These are phyloP conservation scores for Phytophthora parvispora DNA, from an alignment of 352 stramenopile species.

Conservation along the genomic window DNA sequence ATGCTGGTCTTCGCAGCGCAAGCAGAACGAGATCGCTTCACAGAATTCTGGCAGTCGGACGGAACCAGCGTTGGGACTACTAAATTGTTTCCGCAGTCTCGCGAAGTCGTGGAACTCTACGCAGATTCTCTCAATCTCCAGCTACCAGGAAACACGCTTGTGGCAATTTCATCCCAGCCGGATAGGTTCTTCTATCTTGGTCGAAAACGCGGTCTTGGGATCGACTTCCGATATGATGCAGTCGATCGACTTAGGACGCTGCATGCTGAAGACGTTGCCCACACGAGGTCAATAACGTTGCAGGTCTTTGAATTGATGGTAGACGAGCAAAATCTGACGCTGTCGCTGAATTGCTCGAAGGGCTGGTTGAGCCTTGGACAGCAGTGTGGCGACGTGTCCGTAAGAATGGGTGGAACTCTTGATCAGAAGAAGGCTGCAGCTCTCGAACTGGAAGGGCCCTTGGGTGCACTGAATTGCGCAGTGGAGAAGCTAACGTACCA, in stretches of 20 bases:
- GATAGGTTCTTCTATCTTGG: constrained; percentile 33
- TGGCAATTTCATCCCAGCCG: constrained; percentile 14
- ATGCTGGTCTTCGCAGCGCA: constrained; percentile 48
- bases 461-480: constrained; percentile 58
- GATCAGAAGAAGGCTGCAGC: not conserved
- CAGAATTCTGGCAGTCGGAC: constrained; percentile 72
- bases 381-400: constrained; percentile 15
- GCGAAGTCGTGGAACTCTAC: constrained; percentile 44
- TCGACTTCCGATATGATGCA: constrained; percentile 8
- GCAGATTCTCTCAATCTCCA: constrained; percentile 40
- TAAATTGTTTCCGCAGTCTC: constrained; percentile 42
- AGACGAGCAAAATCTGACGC: constrained; percentile 15
- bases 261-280: constrained; percentile 6
- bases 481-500: constrained; percentile 63
- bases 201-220: not conserved
- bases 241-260: not conserved
- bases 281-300: constrained; percentile 52
- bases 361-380: constrained; percentile 47
- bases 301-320: constrained; percentile 30
- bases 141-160: constrained; percentile 9
- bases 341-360: constrained; percentile 48
- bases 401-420: constrained; percentile 3
- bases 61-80: constrained; percentile 49
- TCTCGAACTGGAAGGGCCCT: constrained; percentile 36
- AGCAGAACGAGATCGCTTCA: constrained; percentile 34